These are phyloP conservation scores for Lavandula angustifolia DNA, from an alignment of 257 asterid species.

Conservation along the genomic window DNA sequence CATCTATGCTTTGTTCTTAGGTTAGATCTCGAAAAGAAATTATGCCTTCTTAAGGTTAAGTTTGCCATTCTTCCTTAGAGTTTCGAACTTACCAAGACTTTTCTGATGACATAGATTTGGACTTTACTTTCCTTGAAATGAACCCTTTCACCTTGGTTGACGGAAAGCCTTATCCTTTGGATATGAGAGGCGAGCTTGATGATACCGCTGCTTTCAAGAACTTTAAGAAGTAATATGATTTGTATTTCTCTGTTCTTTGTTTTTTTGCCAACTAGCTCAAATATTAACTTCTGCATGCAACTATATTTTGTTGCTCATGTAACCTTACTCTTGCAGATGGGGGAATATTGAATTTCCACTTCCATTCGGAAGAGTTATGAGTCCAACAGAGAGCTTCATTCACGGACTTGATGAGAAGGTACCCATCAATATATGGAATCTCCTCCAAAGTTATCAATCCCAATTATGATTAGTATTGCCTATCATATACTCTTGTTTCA, in stretches of 20 bases:
- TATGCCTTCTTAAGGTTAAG: background rate
- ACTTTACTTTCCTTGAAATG: conserved; percentile 96
- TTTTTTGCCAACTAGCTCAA: background rate
- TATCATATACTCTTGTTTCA: background rate
- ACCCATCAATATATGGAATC: conserved; percentile 10
- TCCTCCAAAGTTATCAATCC: background rate
- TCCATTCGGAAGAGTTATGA: conserved; percentile 95
- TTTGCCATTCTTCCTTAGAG: conserved; percentile 10
- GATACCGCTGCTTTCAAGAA: conserved; percentile 97
- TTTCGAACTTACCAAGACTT: conserved; percentile 23
- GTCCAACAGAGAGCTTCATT: conserved; percentile 78
- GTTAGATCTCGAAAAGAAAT: conserved; percentile 31
- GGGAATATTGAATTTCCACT: conserved; percentile 86
- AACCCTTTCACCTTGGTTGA: conserved; percentile 90
- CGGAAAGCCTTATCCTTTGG: conserved; percentile 92
- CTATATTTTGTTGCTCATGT: conserved; percentile 8
- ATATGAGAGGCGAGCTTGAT: conserved; percentile 98
- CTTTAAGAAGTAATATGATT: conserved; percentile 72
- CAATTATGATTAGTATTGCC: too few species aligned
- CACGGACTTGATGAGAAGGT: conserved; percentile 96
- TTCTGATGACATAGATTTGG: conserved; percentile 60
- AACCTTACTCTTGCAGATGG: conserved; percentile 60
- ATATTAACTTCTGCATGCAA: background rate
- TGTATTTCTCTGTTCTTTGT: conserved; percentile 13
- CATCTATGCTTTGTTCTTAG: conserved; percentile 59